phyloP scores from a whole-genome alignment of 768 basidiomycete species.

The button mushroom (Agaricus bisporus) region DNA sequence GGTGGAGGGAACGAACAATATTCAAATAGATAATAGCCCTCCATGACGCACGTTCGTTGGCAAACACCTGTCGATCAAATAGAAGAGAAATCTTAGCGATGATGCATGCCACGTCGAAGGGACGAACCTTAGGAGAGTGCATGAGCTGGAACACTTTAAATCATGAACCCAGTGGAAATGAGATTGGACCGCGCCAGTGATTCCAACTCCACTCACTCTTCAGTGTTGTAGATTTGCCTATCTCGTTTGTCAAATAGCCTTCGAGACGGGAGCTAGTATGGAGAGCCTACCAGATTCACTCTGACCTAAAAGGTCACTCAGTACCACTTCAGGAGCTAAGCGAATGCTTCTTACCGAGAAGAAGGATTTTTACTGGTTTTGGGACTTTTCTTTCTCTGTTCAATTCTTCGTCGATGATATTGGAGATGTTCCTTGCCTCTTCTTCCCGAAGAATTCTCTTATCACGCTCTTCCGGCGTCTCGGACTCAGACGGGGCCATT shows the following conservation, averaged over 20 bases:
- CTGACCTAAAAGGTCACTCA: conserved; percentile 42
- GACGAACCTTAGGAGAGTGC: conserved; percentile 49
- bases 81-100: neutral
- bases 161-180: too few species aligned
- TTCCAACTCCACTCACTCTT: neutral
- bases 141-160: conserved; percentile 55
- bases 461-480: conserved; percentile 39
- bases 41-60: conserved; percentile 59
- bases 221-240: conserved; percentile 7
- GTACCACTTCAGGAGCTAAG: neutral
- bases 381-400: conserved; percentile 42
- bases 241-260: neutral
- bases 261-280: neutral
- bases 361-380: conserved; percentile 50
- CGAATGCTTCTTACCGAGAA: conserved; percentile 41
- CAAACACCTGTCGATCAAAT: conserved; percentile 36
- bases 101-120: neutral
- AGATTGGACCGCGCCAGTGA: neutral
- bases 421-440: conserved; percentile 49
- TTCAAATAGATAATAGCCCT: conserved; percentile 65
- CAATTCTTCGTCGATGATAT: conserved; percentile 60
- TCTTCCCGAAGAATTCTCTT: conserved; percentile 40
- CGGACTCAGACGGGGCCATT: conserved; percentile 47
- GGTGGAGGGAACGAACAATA: conserved; percentile 59
- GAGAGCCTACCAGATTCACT: conserved; percentile 65